A percentile compares a stretch with the other conserved stretches of the same genome.
These are phyloP conservation scores for Nicotiana paniculata DNA, from an alignment of 257 asterid genomes.

Conservation along the genomic window DNA sequence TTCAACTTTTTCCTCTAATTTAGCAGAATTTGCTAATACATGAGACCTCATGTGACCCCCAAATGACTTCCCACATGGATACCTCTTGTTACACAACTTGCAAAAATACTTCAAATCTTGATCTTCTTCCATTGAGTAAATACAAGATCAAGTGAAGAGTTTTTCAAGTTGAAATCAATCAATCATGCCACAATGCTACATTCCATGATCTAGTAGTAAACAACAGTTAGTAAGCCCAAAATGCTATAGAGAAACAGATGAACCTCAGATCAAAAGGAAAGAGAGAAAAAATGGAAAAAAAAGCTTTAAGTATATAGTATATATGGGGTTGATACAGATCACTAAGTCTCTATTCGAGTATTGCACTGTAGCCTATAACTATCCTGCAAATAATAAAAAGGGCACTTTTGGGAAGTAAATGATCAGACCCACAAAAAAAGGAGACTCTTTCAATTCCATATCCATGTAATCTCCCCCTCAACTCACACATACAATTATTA, in stretches of 20 bases:
- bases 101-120: constrained; percentile 53
- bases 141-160: neutral
- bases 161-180: constrained; percentile 3
- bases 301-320: neutral
- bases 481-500: neutral
- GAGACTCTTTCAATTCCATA: constrained; percentile 19
- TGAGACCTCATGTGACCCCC: constrained; percentile 96
- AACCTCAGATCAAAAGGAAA: too few relatives aligned
- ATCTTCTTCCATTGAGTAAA: constrained; percentile 40
- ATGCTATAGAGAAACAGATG: too few relatives aligned
- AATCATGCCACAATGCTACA: neutral
- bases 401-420: neutral
- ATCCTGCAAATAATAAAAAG: constrained; percentile 10
- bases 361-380: neutral
- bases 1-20: constrained; percentile 40
- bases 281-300: neutral
- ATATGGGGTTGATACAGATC: neutral
- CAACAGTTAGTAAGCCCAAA: neutral
- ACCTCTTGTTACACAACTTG: constrained; percentile 63
- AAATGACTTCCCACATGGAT: constrained; percentile 76
- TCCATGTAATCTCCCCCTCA: neutral
- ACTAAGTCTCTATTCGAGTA: neutral
- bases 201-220: neutral
- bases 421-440: constrained; percentile 18
- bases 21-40: constrained; percentile 50